These are phyloP conservation scores for Paramecium bursaria DNA, from an alignment of 73 alveolate genomes.

Conservation along the genomic window DNA sequence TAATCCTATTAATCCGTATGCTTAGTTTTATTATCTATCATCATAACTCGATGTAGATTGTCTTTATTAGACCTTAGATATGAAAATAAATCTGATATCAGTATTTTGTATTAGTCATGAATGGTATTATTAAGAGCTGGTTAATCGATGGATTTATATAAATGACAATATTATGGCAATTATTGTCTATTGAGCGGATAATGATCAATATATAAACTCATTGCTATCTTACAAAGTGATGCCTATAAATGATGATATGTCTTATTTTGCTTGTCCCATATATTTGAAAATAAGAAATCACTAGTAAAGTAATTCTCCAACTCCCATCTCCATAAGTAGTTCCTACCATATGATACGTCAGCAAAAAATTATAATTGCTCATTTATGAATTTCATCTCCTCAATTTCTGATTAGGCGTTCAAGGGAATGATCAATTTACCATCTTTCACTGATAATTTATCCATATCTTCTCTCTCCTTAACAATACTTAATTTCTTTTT, in stretches of 20 bases:
- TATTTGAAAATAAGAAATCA: conserved; percentile 58
- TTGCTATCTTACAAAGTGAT: conserved; percentile 62
- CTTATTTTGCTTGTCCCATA: conserved; percentile 60
- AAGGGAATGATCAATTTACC: conserved; percentile 50
- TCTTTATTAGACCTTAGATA: conserved; percentile 8
- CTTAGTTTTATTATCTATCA: conserved; percentile 25
- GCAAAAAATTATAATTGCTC: conserved; percentile 63
- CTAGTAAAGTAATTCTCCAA: conserved; percentile 36
- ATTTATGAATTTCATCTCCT: conserved; percentile 48
- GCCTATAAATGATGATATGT: conserved; percentile 34
- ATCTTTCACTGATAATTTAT: conserved; percentile 27
- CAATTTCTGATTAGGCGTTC: conserved; percentile 11
- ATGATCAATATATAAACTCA: conserved; percentile 71
- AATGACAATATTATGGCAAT: conserved; percentile 60
- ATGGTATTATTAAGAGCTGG: not conserved
- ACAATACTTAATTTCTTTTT: conserved; percentile 5
- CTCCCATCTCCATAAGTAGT: conserved; percentile 67
- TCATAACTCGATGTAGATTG: conserved; percentile 13
- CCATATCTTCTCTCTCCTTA: conserved; percentile 45
- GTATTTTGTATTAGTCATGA: conserved; percentile 50
- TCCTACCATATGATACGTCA: conserved; percentile 68
- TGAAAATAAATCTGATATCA: conserved; percentile 32
- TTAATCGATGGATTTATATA: conserved; percentile 37
- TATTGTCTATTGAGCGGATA: conserved; percentile 57
- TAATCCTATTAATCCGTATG: conserved; percentile 35